A percentile compares a stretch with the other conserved stretches of the same genome.
Conservation (phyloP, 2,329 filamentous ascomycete species). For the Nemania diffusa region DNA sequence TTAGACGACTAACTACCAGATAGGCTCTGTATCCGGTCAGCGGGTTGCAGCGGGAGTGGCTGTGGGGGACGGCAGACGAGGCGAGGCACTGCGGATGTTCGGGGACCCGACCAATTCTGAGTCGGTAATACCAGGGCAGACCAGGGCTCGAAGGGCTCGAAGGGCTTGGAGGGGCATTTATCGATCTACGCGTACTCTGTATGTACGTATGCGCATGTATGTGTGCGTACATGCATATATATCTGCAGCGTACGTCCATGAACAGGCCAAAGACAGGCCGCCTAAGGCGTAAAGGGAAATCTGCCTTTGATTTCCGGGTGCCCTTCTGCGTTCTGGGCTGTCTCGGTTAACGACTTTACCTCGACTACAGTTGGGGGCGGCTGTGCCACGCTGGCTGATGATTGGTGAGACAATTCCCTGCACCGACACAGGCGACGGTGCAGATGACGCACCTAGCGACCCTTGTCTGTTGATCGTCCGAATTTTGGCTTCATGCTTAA, state of each 20-base stretch:
- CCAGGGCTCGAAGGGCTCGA: constrained; percentile 11
- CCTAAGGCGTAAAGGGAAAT: background rate
- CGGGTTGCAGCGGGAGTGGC: constrained; percentile 23
- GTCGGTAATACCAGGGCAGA: too few relatives aligned
- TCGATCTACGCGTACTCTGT: too few relatives aligned
- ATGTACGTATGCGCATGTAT: too few relatives aligned
- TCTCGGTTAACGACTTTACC: background rate
- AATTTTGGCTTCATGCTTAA: background rate
- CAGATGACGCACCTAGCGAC: background rate
- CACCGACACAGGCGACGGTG: too few relatives aligned
- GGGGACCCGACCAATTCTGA: background rate
- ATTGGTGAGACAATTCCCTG: constrained; percentile 11
- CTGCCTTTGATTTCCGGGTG: constrained; percentile 9
- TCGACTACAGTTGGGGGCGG: constrained; percentile 13
- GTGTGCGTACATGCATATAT: too few relatives aligned
- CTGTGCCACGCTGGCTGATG: background rate
- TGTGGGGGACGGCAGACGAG: constrained; percentile 11
- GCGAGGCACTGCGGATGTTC: constrained; percentile 14
- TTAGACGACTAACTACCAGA: constrained; percentile 27
- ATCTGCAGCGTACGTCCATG: too few relatives aligned
- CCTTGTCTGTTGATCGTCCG: background rate
- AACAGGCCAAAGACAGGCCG: too few relatives aligned
- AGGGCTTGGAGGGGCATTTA: constrained; percentile 13
- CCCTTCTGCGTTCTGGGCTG: background rate
- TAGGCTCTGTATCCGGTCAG: background rate